phyloP scores from a whole-genome alignment of 305 asterid genomes.

The Solanum hybrid region DNA sequence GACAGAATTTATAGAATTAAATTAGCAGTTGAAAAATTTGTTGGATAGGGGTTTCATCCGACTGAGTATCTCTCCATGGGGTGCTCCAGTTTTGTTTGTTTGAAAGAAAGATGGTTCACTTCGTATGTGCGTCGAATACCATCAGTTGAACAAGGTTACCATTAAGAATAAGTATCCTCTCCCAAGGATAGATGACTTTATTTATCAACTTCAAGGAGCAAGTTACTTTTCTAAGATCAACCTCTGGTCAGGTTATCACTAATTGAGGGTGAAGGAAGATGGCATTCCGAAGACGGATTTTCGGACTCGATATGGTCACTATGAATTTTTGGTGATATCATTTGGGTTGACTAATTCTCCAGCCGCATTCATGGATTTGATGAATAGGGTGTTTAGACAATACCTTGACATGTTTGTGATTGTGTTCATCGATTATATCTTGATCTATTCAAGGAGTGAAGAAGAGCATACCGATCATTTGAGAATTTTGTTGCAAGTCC shows the following conservation, averaged over 20 bases:
- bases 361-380: neutral
- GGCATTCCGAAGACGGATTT: neutral
- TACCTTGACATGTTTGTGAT: neutral
- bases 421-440: neutral
- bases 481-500: neutral
- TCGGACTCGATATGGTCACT: neutral
- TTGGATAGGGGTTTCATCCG: neutral
- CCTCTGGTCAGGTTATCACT: neutral
- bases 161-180: neutral
- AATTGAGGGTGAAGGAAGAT: neutral
- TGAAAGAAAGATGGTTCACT: neutral
- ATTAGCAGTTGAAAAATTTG: neutral
- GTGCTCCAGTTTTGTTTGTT: neutral
- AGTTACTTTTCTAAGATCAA: neutral
- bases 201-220: neutral
- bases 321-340: neutral
- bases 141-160: neutral
- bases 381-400: neutral
- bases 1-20: neutral
- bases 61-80: neutral
- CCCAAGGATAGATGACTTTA: neutral
- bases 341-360: neutral
- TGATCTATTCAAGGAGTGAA: neutral
- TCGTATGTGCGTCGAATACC: neutral
- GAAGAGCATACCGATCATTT: neutral